A percentile compares a stretch with the other conserved stretches of the same genome.
Conservation (phyloP, 2,329 filamentous ascomycete genomes). For the Chaetomium olivaceum region DNA sequence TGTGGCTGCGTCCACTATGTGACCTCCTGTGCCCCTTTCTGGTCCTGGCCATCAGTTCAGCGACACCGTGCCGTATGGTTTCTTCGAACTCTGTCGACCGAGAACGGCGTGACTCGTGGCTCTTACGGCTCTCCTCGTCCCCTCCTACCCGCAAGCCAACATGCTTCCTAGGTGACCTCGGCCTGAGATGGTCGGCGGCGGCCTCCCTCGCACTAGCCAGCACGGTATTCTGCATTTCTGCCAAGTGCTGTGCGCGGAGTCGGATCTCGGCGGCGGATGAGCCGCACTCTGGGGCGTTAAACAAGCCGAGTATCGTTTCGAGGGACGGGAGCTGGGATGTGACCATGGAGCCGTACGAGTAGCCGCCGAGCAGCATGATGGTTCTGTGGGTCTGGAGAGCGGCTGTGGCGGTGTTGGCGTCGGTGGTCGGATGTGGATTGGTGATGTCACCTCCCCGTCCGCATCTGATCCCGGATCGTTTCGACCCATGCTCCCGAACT, state of each 20-base stretch:
- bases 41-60: constrained; percentile 49
- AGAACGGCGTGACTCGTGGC: constrained; percentile 41
- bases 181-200: constrained; percentile 34
- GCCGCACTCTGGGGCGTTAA: constrained; percentile 53
- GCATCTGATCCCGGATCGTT: not conserved
- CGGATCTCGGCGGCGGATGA: constrained; percentile 69
- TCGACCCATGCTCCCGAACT: not conserved
- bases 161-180: constrained; percentile 39
- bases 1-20: not conserved
- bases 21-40: constrained; percentile 35
- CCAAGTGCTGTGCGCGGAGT: constrained; percentile 67
- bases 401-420: constrained; percentile 14
- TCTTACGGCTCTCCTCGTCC: constrained; percentile 47
- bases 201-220: constrained; percentile 42
- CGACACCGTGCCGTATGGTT: constrained; percentile 48
- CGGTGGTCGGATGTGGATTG: constrained; percentile 16
- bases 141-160: constrained; percentile 53
- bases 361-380: constrained; percentile 69
- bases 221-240: constrained; percentile 59
- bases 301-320: constrained; percentile 59
- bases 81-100: constrained; percentile 52
- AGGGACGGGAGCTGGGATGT: constrained; percentile 70
- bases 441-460: not conserved
- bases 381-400: constrained; percentile 23
- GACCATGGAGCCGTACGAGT: constrained; percentile 88